Evolutionary conservation across 2,329 filamentous ascomycete genomes (phyloP).

Genomic region (Zasmidium citrigriseum): DNA sequence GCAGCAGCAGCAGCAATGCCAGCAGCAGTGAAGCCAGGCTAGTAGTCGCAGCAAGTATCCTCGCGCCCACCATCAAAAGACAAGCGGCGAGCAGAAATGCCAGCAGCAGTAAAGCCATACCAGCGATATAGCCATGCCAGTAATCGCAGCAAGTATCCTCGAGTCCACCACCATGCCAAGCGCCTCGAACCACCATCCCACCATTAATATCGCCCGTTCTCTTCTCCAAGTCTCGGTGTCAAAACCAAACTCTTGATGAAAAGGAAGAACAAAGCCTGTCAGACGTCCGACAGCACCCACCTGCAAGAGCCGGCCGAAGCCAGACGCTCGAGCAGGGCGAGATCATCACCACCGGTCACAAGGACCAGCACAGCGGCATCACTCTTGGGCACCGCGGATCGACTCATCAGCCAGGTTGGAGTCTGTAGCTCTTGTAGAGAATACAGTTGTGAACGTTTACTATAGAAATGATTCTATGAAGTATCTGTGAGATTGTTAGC

Average conservation of each 20-base stretch:
- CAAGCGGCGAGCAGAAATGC: too few relatives aligned
- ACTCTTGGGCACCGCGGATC: constrained; percentile 37
- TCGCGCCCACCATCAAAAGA: too few relatives aligned
- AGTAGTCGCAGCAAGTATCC: too few relatives aligned
- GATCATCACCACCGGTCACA: constrained; percentile 36
- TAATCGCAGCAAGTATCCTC: too few relatives aligned
- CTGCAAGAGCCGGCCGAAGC: constrained; percentile 35
- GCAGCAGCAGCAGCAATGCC: too few relatives aligned
- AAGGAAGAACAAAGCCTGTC: constrained; percentile 30
- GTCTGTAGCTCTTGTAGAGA: constrained; percentile 78
- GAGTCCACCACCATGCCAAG: too few relatives aligned
- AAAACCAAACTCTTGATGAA: constrained; percentile 34
- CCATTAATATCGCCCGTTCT: neutral
- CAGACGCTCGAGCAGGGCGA: constrained; percentile 33
- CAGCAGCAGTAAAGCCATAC: too few relatives aligned
- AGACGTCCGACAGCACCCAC: constrained; percentile 37
- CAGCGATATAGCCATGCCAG: too few relatives aligned
- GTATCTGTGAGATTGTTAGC: too few relatives aligned
- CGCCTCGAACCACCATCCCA: neutral
- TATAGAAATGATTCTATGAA: constrained; percentile 97
- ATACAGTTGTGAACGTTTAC: constrained; percentile 90
- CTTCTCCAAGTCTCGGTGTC: constrained; percentile 26
- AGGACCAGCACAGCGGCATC: constrained; percentile 32
- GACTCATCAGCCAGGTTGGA: constrained; percentile 38
- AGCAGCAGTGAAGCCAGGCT: too few relatives aligned